Percentiles rank a stretch among this genome's conserved stretches.
Evolutionary conservation across 1,284 basidiomycete genomes (phyloP).

Genomic region (Ceratobasidium sp.): DNA sequence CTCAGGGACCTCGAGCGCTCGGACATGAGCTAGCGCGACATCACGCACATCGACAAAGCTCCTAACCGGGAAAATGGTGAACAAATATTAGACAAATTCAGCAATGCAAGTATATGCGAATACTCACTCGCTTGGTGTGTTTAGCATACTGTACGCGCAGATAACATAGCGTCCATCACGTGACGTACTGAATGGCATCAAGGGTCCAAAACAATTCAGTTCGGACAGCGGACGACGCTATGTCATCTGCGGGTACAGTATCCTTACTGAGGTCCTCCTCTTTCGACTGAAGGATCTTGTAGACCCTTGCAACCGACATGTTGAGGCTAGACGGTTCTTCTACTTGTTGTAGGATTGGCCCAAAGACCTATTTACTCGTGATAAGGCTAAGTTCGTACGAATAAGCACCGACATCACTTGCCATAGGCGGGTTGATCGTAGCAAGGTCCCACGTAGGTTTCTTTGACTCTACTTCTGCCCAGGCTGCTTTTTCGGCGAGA

Average conservation of each 20-base stretch:
- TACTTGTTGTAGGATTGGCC: conserved; percentile 48
- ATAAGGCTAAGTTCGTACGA: not conserved
- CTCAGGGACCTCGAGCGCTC: conserved; percentile 54
- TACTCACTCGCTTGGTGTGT: conserved; percentile 20
- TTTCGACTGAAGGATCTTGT: conserved; percentile 38
- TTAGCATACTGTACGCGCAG: no score
- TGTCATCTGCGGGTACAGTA: no score
- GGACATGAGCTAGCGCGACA: conserved; percentile 64
- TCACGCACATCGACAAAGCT: conserved; percentile 70
- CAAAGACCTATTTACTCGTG: conserved; percentile 52
- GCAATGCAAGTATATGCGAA: not conserved
- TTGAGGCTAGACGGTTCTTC: conserved; percentile 8
- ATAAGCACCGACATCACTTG: conserved; percentile 47
- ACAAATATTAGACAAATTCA: conserved; percentile 26
- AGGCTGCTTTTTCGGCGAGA: conserved; percentile 64
- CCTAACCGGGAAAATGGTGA: conserved; percentile 47
- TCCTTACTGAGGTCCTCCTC: conserved; percentile 26
- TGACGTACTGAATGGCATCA: no score
- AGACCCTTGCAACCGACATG: conserved; percentile 24
- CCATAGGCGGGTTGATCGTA: conserved; percentile 59
- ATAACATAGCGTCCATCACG: no score
- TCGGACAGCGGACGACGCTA: no score
- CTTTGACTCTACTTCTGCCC: conserved; percentile 58
- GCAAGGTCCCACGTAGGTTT: conserved; percentile 59
- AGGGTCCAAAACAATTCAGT: no score